Base-by-base conservation (phyloP, 345 rosid genomes). In the Sisymbrium irio region DNA sequence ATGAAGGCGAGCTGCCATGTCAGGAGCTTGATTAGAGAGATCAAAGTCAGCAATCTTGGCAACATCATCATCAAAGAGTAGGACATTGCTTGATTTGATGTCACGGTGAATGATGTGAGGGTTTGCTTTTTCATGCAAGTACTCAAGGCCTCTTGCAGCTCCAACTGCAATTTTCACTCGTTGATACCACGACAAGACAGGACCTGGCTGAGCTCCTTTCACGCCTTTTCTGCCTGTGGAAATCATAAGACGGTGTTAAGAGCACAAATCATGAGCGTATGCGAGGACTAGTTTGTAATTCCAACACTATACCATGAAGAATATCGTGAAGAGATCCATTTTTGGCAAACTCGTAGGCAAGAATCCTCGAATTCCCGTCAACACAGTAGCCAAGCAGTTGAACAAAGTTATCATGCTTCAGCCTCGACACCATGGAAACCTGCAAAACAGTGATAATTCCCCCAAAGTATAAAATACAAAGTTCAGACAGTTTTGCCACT, bases 311-410 rank as follows among this genome's bases (percentile, higher is more conserved):
- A 88, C 97, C 97, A 69, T 90, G 94, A 50, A 90, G 86, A 75
- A 90, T 85, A 76, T 90, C 97, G 82, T 88, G 94, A 47, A 90
- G 89, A 44, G 97, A 90, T 58, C 97, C 97, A 81, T 86, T 88
- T 46, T 87, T 82, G n/a, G 97, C 96, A 81, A 90, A 90, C 61
- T 88, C 97, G 60, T 82, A 87, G 13, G 84, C 87, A 75, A 90
- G 94, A 71, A 87, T 80, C 40, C 92, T 85, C 9, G 87, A 82
- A 69, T 55, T 83, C 71, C 94, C 97, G 12, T 83, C 92, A 54
- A 85, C 86, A 81, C 85, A 88, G 80, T 90, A 90, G 20, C 92
- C 92, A 60, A 85, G 89, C 75, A 90, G 77, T 30, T 88, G 83
- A 56, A 88, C 89, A 83, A 88, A 80, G 79, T 90, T 85, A 45